A percentile compares a stretch with the other conserved stretches of the same genome.
Evolutionary conservation across 2,329 filamentous ascomycete genomes (phyloP).

Genomic region (Fusarium sp.): DNA sequence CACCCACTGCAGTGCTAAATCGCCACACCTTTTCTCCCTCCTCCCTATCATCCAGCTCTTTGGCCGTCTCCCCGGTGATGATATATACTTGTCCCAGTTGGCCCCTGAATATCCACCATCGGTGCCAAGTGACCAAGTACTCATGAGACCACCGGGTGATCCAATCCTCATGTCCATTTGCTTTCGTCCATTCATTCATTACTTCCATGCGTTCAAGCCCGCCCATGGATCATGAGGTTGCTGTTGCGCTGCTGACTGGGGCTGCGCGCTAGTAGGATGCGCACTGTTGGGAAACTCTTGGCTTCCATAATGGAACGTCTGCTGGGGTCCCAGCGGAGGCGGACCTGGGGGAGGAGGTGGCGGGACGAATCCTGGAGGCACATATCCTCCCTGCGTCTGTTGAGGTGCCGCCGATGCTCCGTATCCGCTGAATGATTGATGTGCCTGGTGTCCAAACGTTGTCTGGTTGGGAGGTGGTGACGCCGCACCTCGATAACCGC

Average conservation of each 20-base stretch:
- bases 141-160: neutral
- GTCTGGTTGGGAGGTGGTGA: slow-evolving; percentile 71
- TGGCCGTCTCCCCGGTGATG: neutral
- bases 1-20: slow-evolving; percentile 2
- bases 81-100: neutral
- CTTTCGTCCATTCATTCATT: slow-evolving; percentile 19
- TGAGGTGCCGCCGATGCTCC: slow-evolving; percentile 56
- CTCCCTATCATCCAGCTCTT: slow-evolving; percentile 4
- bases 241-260: slow-evolving; percentile 50
- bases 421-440: slow-evolving; percentile 55
- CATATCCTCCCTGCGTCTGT: slow-evolving; percentile 56
- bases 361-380: slow-evolving; percentile 70
- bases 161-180: neutral
- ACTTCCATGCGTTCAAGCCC: slow-evolving; percentile 66
- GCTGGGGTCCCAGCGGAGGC: slow-evolving; percentile 71
- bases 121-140: neutral
- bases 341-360: slow-evolving; percentile 73
- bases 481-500: slow-evolving; percentile 55
- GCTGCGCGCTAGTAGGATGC: slow-evolving; percentile 45
- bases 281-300: slow-evolving; percentile 45
- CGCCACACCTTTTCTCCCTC: slow-evolving; percentile 4
- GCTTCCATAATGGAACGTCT: slow-evolving; percentile 67
- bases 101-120: neutral
- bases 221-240: slow-evolving; percentile 64
- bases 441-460: slow-evolving; percentile 52